Conservation (phyloP, 352 stramenopile genomes). For the Phytopythium boreale region DNA sequence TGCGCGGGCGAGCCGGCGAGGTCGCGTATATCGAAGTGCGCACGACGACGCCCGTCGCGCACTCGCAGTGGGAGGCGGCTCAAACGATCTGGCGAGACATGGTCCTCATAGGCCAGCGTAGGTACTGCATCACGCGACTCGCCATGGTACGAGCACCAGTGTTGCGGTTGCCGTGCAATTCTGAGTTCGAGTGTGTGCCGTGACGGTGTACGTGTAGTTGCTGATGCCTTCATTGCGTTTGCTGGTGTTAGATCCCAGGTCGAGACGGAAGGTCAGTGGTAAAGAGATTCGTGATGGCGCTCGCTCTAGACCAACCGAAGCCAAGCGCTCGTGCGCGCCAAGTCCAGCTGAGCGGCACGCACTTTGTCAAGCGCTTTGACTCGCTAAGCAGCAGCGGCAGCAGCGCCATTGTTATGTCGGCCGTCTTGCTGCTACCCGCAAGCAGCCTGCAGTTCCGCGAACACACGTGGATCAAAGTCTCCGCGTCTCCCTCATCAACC, state of each 20-base stretch:
- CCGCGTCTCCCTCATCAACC: background rate
- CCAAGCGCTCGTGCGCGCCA: background rate
- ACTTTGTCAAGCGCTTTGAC: constrained; percentile 4
- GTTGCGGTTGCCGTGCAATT: too few relatives aligned
- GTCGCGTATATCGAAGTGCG: constrained; percentile 17
- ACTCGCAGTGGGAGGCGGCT: constrained; percentile 3
- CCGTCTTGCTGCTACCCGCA: background rate
- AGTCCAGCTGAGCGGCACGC: background rate
- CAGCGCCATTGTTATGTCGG: background rate
- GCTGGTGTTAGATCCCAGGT: background rate
- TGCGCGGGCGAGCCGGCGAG: background rate
- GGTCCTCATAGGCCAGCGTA: background rate
- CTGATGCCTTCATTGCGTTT: background rate
- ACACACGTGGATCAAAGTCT: background rate
- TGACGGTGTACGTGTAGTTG: too few relatives aligned
- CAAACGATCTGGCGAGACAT: constrained; percentile 20
- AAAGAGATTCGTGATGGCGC: background rate
- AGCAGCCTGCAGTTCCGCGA: background rate
- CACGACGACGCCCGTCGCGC: constrained; percentile 17
- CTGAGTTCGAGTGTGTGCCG: too few relatives aligned
- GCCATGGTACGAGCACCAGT: constrained; percentile 11
- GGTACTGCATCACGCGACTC: constrained; percentile 6
- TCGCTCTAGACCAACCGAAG: background rate
- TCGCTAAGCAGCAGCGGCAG: background rate
- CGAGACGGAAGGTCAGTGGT: background rate